Base-by-base conservation (phyloP, 2,329 filamentous ascomycete species). In the Paecilomyces sp. region DNA sequence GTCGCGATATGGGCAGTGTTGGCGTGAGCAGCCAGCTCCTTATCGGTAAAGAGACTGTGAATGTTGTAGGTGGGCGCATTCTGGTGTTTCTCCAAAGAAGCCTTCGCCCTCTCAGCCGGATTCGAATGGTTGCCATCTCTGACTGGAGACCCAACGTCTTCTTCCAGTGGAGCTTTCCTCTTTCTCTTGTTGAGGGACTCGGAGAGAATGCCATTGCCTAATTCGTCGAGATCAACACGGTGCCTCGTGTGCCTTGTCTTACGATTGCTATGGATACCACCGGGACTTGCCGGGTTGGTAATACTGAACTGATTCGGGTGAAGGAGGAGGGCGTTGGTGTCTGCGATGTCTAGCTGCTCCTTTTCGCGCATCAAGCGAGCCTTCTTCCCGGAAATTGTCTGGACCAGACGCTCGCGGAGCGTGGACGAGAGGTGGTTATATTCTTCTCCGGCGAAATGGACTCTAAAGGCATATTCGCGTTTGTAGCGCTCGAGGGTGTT, bases 271-370 rank as follows among this genome's bases (percentile, higher is more conserved):
- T 83, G 81, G 24, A 82, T 76, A 1, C 85, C 84, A 54, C 85
- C 84, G 24, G 85, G 85, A 60, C 83, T 86, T 18, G 80, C 79
- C n/a, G 84, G 84, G 62, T 86, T 83, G 64, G 83, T 84, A 62
- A 88, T 84, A 70, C 82, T 85, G 74, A 87, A 88, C 65, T 88
- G 85, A 62, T 83, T 86, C 13, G 85, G 85, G 62, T 88, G 84
- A 6, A 88, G 79, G 11, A 88, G 81, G 57, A 87, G 79, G 6
- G 85, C 83, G 67, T 86, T 88, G 71, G 82, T 87, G 71, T 88
- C 85, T 2, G 84, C 84, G 61, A 88, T 83, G 64, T 88, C 86
- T 25, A 88, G 76, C 68, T 87, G 85, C 65, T 88, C 85, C 69
- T 88, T 88, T 67, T 88, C 85, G 61, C 83, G 82, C 74, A 85